phyloP scores from a whole-genome alignment of 768 basidiomycete species.

The Phallus indusiatus region DNA sequence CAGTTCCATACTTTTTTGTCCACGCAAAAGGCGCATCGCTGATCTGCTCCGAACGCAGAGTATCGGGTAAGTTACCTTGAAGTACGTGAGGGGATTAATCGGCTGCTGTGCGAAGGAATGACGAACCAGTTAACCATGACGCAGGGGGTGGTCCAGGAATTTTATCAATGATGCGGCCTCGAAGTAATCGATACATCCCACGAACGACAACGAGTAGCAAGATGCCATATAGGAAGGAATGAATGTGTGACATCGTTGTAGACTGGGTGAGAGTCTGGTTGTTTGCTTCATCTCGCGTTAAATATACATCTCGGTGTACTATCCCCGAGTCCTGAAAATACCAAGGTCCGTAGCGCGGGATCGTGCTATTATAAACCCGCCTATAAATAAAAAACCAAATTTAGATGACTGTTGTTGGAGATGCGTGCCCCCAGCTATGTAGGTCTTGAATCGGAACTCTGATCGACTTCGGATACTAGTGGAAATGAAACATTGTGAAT shows the following conservation, averaged over 20 bases:
- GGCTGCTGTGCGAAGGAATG: not conserved
- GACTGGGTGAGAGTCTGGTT: not conserved
- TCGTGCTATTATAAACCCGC: no score
- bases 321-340: no score
- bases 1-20: slow-evolving; percentile 37
- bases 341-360: no score
- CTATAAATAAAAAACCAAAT: no score
- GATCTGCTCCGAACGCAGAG: not conserved
- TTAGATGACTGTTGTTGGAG: no score
- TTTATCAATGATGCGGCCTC: not conserved
- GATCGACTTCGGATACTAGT: no score
- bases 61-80: not conserved
- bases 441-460: no score
- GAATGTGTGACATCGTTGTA: not conserved
- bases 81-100: not conserved
- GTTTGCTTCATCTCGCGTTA: no score
- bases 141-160: not conserved
- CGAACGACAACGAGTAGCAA: not conserved
- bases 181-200: not conserved
- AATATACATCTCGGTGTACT: no score
- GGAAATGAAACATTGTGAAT: no score
- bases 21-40: slow-evolving; percentile 41
- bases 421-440: no score
- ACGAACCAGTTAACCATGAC: not conserved
- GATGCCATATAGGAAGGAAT: not conserved